These are phyloP conservation scores for Astrothelium subdiscretum DNA, from an alignment of 495 filamentous ascomycete genomes.

Conservation along the genomic window DNA sequence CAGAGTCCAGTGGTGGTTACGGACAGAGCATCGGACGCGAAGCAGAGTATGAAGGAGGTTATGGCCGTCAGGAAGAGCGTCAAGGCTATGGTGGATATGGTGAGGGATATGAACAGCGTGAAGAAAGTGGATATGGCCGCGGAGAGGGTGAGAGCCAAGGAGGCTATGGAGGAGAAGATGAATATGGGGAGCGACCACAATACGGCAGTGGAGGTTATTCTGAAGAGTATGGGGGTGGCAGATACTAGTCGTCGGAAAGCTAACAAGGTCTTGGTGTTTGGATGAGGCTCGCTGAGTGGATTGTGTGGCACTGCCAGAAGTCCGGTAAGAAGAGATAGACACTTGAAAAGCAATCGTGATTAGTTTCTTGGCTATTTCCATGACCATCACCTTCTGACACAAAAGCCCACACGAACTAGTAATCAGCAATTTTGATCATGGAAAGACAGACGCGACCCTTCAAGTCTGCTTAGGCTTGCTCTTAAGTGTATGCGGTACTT, in stretches of 20 bases:
- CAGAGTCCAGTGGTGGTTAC: not conserved
- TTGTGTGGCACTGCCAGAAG: too few species aligned
- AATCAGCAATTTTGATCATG: too few species aligned
- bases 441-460: too few species aligned
- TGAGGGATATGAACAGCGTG: not conserved
- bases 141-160: not conserved
- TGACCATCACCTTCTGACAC: too few species aligned
- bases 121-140: slow-evolving; percentile 4
- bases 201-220: not conserved
- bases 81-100: not conserved
- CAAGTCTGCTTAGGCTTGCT: too few species aligned
- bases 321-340: too few species aligned
- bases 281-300: too few species aligned
- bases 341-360: too few species aligned
- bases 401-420: too few species aligned
- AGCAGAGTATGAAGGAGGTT: not conserved
- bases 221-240: slow-evolving; percentile 3
- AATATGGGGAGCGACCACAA: not conserved
- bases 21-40: not conserved
- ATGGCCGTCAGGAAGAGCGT: not conserved
- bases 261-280: not conserved
- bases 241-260: not conserved
- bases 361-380: too few species aligned
- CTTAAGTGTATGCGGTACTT: too few species aligned
- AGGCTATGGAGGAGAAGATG: not conserved